Conservation (phyloP, 306 rosid species). For the Castanospermum australe region DNA sequence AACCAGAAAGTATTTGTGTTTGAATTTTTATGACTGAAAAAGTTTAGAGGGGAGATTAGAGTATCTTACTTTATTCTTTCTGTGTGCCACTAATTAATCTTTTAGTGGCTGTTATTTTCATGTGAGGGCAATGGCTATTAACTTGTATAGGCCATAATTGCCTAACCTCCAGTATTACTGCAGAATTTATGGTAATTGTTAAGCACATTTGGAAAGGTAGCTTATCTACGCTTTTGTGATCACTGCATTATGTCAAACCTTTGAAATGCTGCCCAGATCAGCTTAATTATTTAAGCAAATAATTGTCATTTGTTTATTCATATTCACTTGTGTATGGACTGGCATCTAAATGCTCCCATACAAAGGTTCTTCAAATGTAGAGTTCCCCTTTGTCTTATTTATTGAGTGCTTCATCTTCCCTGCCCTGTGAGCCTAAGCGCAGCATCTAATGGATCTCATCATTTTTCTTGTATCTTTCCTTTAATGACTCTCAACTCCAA, state of each 20-base stretch:
- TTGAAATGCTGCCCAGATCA: not conserved
- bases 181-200: conserved; percentile 12
- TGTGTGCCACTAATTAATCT: too few relatives aligned
- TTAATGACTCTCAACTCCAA: not conserved
- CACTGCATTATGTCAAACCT: not conserved
- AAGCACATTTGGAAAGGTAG: not conserved
- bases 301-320: not conserved
- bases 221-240: not conserved
- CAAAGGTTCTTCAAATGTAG: not conserved
- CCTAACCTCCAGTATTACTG: not conserved
- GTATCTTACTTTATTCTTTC: not conserved
- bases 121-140: not conserved
- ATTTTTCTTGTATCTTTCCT: not conserved
- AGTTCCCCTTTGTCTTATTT: not conserved
- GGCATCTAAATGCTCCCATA: not conserved
- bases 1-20: not conserved
- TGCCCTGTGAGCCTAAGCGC: not conserved
- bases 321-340: not conserved
- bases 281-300: not conserved
- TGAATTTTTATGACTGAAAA: not conserved
- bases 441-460: not conserved
- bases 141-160: conserved; percentile 6
- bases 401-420: not conserved
- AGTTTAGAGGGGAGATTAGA: not conserved
- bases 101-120: not conserved